Percentiles rank a stretch among this genome's conserved stretches.
phyloP scores from a whole-genome alignment of 2,329 filamentous ascomycete species.

The Colletotrichum sp. region DNA sequence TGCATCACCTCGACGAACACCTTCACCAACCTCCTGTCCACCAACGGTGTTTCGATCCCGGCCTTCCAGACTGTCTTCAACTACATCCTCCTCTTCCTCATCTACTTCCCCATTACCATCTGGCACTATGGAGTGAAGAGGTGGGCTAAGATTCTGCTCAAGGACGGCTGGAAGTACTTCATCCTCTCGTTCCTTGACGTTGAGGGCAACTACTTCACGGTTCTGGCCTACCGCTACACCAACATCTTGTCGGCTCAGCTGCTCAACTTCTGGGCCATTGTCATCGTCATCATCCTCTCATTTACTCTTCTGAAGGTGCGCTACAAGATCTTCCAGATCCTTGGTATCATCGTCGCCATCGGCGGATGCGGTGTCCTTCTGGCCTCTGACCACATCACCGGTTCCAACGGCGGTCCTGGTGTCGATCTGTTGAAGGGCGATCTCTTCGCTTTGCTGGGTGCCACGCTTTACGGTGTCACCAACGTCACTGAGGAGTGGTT shows the following conservation, averaged over 20 bases:
- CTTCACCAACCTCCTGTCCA: slow-evolving; percentile 76
- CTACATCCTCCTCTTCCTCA: slow-evolving; percentile 81
- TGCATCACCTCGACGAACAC: slow-evolving; percentile 95
- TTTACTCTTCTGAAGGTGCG: slow-evolving; percentile 84
- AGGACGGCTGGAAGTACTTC: slow-evolving; percentile 91
- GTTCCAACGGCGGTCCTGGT: slow-evolving; percentile 70
- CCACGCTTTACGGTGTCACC: slow-evolving; percentile 87
- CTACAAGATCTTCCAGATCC: slow-evolving; percentile 85
- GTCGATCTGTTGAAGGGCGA: slow-evolving; percentile 87
- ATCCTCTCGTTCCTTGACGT: slow-evolving; percentile 94
- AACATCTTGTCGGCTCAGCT: slow-evolving; percentile 92
- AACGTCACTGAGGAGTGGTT: slow-evolving; percentile 97
- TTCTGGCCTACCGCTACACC: slow-evolving; percentile 90
- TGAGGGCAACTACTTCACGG: slow-evolving; percentile 97
- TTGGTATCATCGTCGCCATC: slow-evolving; percentile 88
- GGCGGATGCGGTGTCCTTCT: slow-evolving; percentile 89
- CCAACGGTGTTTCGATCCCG: slow-evolving; percentile 77
- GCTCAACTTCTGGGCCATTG: slow-evolving; percentile 98
- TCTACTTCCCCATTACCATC: slow-evolving; percentile 83
- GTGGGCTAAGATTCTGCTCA: slow-evolving; percentile 67
- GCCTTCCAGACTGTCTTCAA: slow-evolving; percentile 97
- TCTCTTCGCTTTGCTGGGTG: slow-evolving; percentile 86
- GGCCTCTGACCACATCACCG: slow-evolving; percentile 84
- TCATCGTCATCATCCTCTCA: slow-evolving; percentile 85
- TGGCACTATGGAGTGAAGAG: slow-evolving; percentile 78